Evolutionary conservation across 2,329 filamentous ascomycete species (phyloP).

Genomic region (Coleophoma eucalyptorum): DNA sequence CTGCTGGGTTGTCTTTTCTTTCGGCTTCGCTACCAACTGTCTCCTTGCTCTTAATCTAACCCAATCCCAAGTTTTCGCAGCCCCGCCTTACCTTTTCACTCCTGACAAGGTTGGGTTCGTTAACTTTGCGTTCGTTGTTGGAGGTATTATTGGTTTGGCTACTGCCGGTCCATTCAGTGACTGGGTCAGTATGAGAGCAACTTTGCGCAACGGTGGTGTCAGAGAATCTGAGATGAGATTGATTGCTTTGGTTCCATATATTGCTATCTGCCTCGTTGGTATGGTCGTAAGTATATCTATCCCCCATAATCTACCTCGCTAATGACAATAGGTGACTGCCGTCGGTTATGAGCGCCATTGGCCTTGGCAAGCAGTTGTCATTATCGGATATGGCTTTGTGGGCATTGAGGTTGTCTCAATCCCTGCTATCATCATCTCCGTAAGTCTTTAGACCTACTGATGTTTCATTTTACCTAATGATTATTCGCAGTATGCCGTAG

Average conservation of each 20-base stretch:
- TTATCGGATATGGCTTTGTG: constrained; percentile 50
- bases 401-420: constrained; percentile 54
- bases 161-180: constrained; percentile 53
- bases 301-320: too few relatives aligned
- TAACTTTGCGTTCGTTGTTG: constrained; percentile 53
- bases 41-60: constrained; percentile 56
- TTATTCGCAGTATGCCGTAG: constrained; percentile 45
- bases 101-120: constrained; percentile 48
- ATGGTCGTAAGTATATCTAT: constrained; percentile 40
- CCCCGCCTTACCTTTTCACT: constrained; percentile 50
- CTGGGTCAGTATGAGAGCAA: constrained; percentile 51
- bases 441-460: constrained; percentile 12
- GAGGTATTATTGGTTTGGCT: constrained; percentile 47
- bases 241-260: constrained; percentile 52
- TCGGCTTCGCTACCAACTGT: constrained; percentile 51
- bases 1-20: constrained; percentile 55
- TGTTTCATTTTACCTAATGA: constrained; percentile 5
- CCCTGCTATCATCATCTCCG: constrained; percentile 47
- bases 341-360: constrained; percentile 48
- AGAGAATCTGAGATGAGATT: constrained; percentile 57
- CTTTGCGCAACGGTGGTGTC: constrained; percentile 47
- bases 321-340: constrained; percentile 26
- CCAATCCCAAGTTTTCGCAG: constrained; percentile 46
- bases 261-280: constrained; percentile 51
- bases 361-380: constrained; percentile 48